These are phyloP conservation scores for Tolypocladium tropicale DNA, from an alignment of 2,329 filamentous ascomycete genomes.

Conservation along the genomic window DNA sequence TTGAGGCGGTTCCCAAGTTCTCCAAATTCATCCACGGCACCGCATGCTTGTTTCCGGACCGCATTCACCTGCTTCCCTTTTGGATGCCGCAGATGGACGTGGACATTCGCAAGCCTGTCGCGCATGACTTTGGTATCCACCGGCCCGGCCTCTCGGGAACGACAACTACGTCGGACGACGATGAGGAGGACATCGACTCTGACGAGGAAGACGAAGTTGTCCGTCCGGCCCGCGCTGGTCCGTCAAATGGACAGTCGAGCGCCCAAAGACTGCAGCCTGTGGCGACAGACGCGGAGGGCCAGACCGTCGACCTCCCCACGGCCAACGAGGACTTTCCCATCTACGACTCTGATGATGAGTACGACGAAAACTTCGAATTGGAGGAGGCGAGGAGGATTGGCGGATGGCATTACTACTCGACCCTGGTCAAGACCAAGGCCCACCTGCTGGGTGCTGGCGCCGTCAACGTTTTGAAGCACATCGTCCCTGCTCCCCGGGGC, in stretches of 20 bases:
- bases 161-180: slow-evolving; percentile 67
- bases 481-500: slow-evolving; percentile 45
- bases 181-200: slow-evolving; percentile 61
- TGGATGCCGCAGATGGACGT: slow-evolving; percentile 99
- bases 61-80: slow-evolving; percentile 85
- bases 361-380: slow-evolving; percentile 61
- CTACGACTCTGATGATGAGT: slow-evolving; percentile 80
- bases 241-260: slow-evolving; percentile 24
- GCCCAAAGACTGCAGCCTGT: slow-evolving; percentile 34
- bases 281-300: slow-evolving; percentile 65
- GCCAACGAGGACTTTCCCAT: slow-evolving; percentile 66
- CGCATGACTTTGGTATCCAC: slow-evolving; percentile 83
- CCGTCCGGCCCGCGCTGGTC: slow-evolving; percentile 3
- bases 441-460: slow-evolving; percentile 30
- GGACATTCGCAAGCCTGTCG: slow-evolving; percentile 88
- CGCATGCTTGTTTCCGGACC: slow-evolving; percentile 73
- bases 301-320: slow-evolving; percentile 53
- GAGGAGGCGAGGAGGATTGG: slow-evolving; percentile 70
- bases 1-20: slow-evolving; percentile 98
- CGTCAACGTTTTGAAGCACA: slow-evolving; percentile 33
- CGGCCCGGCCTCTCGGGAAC: slow-evolving; percentile 65
- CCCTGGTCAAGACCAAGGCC: slow-evolving; percentile 40
- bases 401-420: slow-evolving; percentile 63
- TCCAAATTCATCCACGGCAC: slow-evolving; percentile 98
- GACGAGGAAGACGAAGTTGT: slow-evolving; percentile 52